Evolutionary conservation across 1,284 basidiomycete species (phyloP).

Genomic region (Cystobasidium sp.): DNA sequence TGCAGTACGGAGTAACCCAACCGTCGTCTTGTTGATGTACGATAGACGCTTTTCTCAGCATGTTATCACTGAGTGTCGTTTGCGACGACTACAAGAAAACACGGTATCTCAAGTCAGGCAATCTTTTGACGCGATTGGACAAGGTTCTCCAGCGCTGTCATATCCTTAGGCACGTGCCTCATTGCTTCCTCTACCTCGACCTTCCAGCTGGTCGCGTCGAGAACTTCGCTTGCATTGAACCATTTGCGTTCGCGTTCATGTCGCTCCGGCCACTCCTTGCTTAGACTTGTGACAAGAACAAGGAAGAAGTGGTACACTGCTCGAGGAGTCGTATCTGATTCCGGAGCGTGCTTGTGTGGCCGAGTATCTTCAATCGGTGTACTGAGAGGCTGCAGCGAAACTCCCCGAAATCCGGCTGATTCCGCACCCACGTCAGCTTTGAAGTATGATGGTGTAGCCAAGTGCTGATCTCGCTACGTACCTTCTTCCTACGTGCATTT

Average conservation of each 20-base stretch:
- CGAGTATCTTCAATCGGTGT: slow-evolving; percentile 18
- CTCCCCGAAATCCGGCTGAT: slow-evolving; percentile 37
- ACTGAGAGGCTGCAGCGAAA: slow-evolving; percentile 4
- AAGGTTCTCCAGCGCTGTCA: slow-evolving; percentile 13
- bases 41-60: too few relatives aligned
- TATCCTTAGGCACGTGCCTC: slow-evolving; percentile 10
- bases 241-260: slow-evolving; percentile 34
- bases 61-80: too few relatives aligned
- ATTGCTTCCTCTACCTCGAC: slow-evolving; percentile 19
- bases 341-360: slow-evolving; percentile 5
- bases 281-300: slow-evolving; percentile 29
- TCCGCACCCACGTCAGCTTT: background rate
- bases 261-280: slow-evolving; percentile 36
- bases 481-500: slow-evolving; percentile 33
- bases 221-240: slow-evolving; percentile 11
- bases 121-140: background rate
- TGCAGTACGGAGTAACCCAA: too few relatives aligned
- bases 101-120: too few relatives aligned
- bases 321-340: slow-evolving; percentile 8
- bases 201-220: slow-evolving; percentile 19
- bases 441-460: too few relatives aligned
- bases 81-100: too few relatives aligned
- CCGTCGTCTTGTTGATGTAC: too few relatives aligned
- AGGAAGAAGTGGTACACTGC: slow-evolving; percentile 31
- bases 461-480: background rate